phyloP scores from a whole-genome alignment of 164 flowering plant genomes.

The Chimonanthus praecox region DNA sequence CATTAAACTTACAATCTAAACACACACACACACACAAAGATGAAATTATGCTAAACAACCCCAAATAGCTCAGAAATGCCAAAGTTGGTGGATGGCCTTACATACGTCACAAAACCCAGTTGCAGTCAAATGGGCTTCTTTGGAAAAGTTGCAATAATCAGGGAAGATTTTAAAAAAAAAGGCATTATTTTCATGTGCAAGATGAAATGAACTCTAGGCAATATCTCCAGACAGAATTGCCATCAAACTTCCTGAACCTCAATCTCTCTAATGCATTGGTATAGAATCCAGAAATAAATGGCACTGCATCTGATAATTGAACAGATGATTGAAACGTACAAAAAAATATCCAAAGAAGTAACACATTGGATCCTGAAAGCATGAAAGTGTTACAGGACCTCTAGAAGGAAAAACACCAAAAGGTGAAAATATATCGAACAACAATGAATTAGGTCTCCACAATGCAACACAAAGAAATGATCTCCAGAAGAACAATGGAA shows the following conservation, averaged over 20 bases:
- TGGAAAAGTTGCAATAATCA: background rate
- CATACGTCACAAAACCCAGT: background rate
- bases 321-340: background rate
- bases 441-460: conserved; percentile 3
- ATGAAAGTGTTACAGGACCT: background rate
- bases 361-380: conserved; percentile 2
- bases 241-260: background rate
- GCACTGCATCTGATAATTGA: background rate
- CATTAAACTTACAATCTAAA: too few relatives aligned
- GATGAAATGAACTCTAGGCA: background rate
- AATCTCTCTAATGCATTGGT: background rate
- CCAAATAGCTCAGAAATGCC: background rate
- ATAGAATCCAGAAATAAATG: background rate
- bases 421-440: conserved; percentile 4
- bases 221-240: background rate
- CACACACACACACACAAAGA: background rate
- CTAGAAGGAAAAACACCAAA: conserved; percentile 4
- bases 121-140: background rate
- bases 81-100: background rate
- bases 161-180: too few relatives aligned
- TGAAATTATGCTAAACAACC: background rate
- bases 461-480: conserved; percentile 11
- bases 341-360: conserved; percentile 4
- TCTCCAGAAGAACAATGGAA: conserved; percentile 7
- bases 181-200: too few relatives aligned